Evolutionary conservation across 1,284 basidiomycete species (phyloP), one percentile per base, ranked within the genome.

Genomic region (Puccinia coronata): DNA sequence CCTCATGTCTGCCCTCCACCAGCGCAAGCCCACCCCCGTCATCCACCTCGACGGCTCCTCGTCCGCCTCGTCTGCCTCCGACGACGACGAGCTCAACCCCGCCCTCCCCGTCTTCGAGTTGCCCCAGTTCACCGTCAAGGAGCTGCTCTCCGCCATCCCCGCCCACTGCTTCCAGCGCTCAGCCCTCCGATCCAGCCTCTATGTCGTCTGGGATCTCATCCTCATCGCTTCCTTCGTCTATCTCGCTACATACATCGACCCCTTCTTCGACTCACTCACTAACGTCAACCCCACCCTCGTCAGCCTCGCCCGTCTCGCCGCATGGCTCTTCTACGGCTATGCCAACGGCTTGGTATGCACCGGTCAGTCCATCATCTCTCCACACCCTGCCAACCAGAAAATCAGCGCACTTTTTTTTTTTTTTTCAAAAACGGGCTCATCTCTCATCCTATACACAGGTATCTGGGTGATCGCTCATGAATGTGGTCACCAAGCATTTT

Each of bases 401-500:
- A 6, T 43, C 43, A 43, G 16, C 43, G 8, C 16, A 43, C 43
- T 43, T 16, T 16, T 43, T 8, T 28, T n/a, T 43, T 23, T 43
- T 14, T 67, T 28, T 59, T 11, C 25, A 59, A 34, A 9, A 34
- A 12, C 9, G 4, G 18, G 11, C 12, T 75, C 8, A 43, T 25
- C 41, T 16, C n/a, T 47, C 2, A 39, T 47, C 1, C 36, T 36
- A 5, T 5, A 63, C 20, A 31, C 23, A 81, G 79, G 79, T 8
- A 31, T 74, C n/a, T 81, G 79, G 79, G 79, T 81, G 14, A n/a
- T 81, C 28, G 79, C 79, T 51, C 79, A 81, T 61, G 79, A 81
- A 43, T 81, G 93, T 85, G 96, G 97, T 69, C 97, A 99, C 87
- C 96, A 98, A 87, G 93, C 93, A 0, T 99, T 94, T 89, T 97